Base-by-base conservation (phyloP, 148 eudicot species). In the Chenopodium suecicum region DNA sequence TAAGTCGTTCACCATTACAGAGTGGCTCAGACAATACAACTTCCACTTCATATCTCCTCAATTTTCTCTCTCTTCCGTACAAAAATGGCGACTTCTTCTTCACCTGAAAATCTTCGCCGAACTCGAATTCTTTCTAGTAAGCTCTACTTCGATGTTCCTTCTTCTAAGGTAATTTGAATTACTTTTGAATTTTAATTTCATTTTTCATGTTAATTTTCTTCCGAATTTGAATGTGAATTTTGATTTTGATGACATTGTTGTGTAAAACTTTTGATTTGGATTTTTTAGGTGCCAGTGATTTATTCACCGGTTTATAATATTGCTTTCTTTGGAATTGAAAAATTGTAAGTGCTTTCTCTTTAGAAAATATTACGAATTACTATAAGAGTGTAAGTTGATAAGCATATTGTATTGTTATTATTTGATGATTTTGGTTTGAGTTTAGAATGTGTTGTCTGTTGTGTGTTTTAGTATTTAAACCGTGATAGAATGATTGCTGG, bases 291-390 rank as follows among this genome's bases (percentile, higher is more conserved):
- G 86, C 98, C 98, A 14, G 32, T 95, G n/a, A 91, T 95, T 83
- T 95, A 95, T 83, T 93, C 98, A 34, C 54, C 96, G 17, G 81
- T 90, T 9, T 95, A 95, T 60, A 93, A 95, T 74, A 95, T 95
- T 41, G 75, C 96, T 0, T 93, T 95, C 83, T 77, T 95, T 12
- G 98, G 98, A 74, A 87, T 95, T n/a, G 98, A 95, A 85, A 95
- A 95, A 82, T 79, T 93, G 98, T 95, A 86, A 89, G 89, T 25
- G 56, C 47, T 48, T 48, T 58, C 27, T 48, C 10, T 48, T 48
- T 9, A 10, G 52, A 12, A 48, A 48, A 48, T 22, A 2, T 68
- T 13, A 17, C 9, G 16, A 31, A 29, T 13, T 19, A 9, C 4
- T 25, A 0, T 12, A 31, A 31, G 32, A 31, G 32, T 5, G 0